Base-by-base conservation (phyloP, 2,329 filamentous ascomycete genomes). In the Septoria petroselini region DNA sequence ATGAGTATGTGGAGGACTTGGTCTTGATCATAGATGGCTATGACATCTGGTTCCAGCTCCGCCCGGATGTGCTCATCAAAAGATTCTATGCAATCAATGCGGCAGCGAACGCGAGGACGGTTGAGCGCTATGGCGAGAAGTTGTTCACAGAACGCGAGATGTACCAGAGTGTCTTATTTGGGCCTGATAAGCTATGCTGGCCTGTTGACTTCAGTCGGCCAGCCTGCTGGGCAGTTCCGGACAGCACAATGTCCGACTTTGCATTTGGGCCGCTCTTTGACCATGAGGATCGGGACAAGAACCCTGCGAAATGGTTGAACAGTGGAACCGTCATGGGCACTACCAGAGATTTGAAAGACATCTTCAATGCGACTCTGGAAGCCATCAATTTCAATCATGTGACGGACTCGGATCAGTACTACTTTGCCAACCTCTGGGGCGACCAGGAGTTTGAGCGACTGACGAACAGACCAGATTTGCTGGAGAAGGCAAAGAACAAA, bases 391-490 rank as follows among this genome's bases (percentile, higher is more conserved):
- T 51, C 50, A 68, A 64, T 54, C 64, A 58, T 30, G 41, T 35
- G 2, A 50, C 45, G 14, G 48, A 52, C 33, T 52, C 48, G 18
- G 74, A 77, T 55, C 70, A 76, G 55, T 66, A 70, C 52, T 71
- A 73, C n/a, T 70, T 80, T 45, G 70, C 75, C 3, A 70, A 75
- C 45, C 71, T 81, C 37, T 79, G 73, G 44, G 76, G 74, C n/a
- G 70, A 74, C 27, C 78, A 80, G 58, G 77, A 80, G 59, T 74
- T 72, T 44, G 47, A 48, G 9, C 53, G 50, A 7, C 18, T 53
- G 12, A 34, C 33, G 9, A 34, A 48, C 29, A 45, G 44, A 15
- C 52, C 55, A 3, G 48, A 53, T 7, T 27, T 71, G 50, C 54
- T 58, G 54, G 12, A 61, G 38, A 39, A 45, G 18, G 39, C 58